Base-by-base conservation (phyloP, 768 basidiomycete genomes). In the Tephrocybe sp. region DNA sequence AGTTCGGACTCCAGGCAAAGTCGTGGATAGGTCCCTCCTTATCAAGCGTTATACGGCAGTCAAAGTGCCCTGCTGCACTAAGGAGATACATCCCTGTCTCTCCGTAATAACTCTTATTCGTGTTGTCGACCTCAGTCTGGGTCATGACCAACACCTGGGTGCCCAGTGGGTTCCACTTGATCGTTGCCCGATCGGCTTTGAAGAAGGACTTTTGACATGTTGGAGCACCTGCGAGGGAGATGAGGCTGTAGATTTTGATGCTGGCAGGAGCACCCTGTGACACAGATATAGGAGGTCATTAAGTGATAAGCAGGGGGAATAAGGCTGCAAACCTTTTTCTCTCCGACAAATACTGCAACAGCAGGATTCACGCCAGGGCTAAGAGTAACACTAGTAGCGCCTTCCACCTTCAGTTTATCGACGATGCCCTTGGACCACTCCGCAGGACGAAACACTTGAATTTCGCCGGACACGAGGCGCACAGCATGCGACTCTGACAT, bases 11-110 rank as follows among this genome's bases (percentile, higher is more conserved):
- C 97, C 97, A 99, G 13, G 83, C 71, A 54, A 96, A 97, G 65
- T 98, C 97, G 62, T 97, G 94, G 55, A 99, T 92, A 0, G 94
- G 94, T 1, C 97, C 97, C 54, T 98, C 96, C 73, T 97, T 98
- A 71, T 97, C 94, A 60, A 91, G 72, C 1, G 78, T 72, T 22
- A 98, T 89, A 23, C 92, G 78, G 64, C 91, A 92, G 65, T 98
- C 95, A 60, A 94, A 98, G 59, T 92, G 90, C 13, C 96, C 95
- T 8, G 92, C 87, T 14, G 93, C 84, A 56, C 87, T 93, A 55
- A 98, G 81, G 12, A 98, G 78, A 70, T 96, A 98, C 62, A 99
- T 73, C 46, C 92, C 91, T 2, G 95, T 97, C 74, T 98, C 96
- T 48, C 97, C 97, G 59, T 98, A 99, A 68, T 99, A 99, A 62